Evolutionary conservation across 176 grass and related monocot genomes (phyloP), one percentile per base, ranked within the genome.

Genomic region (Rhipidocladum racemiflorum): DNA sequence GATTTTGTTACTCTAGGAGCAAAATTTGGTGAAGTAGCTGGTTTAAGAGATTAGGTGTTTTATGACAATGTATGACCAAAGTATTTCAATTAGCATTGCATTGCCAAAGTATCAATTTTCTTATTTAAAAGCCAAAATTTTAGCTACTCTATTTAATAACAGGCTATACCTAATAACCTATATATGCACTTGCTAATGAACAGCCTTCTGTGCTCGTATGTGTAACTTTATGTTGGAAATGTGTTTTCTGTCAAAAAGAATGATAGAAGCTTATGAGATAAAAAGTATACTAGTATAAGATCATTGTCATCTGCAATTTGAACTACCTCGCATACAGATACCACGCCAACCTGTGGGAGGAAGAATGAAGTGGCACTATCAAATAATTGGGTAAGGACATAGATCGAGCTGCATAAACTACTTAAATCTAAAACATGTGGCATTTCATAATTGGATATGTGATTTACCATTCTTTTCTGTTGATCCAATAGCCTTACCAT

Each of bases 401-500:
- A 67, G 17, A 34, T 4, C 0, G 30, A 65, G 1, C 35, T 46
- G 32, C 20, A 10, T 5, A 68, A 1, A 14, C 49, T 27, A 49
- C 13, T 9, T 9, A 83, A 77, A 50, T 66, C 12, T 30, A 71
- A 45, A 70, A 50, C 42, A 2, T 24, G 14, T 55, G 44, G n/a
- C 75, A 32, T 59, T 6, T 61, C 11, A 77, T 53, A 70, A 57
- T 12, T 79, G 16, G 53, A 74, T 23, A 77, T 60, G 27, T 55
- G 74, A 25, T 55, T 91, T 88, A 95, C 96, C 96, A 99, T 93
- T 80, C 87, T 85, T 86, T 95, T 91, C 49, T 95, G 79, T 46
- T 88, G 88, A 79, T 98, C 96, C 72, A 98, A 83, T 28, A 98
- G 82, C 92, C 96, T 95, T 63, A 98, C 90, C 15, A 92, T 93